Conservation (phyloP, 177 flowering plant genomes). For the Vitis hybrid region DNA sequence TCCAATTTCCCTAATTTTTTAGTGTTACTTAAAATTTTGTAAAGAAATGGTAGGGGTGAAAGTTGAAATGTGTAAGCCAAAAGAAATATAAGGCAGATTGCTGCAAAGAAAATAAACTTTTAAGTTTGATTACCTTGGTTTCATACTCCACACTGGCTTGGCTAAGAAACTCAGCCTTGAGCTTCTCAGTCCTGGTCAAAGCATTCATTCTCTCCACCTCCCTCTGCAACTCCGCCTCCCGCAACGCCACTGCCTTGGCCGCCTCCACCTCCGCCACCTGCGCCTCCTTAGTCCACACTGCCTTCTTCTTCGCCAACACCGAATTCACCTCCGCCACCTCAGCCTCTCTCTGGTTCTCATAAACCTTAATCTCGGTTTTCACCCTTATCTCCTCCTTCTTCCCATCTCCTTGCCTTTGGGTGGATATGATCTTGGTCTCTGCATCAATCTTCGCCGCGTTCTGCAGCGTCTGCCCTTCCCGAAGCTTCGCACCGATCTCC, state of each 20-base stretch:
- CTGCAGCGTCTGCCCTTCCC: constrained; percentile 29
- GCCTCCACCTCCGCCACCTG: constrained; percentile 37
- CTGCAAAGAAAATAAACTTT: neutral
- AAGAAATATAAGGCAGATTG: too few relatives aligned
- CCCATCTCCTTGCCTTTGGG: constrained; percentile 32
- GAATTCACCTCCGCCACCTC: constrained; percentile 31
- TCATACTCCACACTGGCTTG: constrained; percentile 38
- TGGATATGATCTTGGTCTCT: constrained; percentile 28
- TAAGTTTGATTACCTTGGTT: constrained; percentile 20
- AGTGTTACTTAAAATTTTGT: neutral
- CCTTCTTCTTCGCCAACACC: constrained; percentile 31
- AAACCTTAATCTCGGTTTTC: constrained; percentile 24
- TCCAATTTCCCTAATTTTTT: too few relatives aligned
- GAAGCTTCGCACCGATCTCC: constrained; percentile 25
- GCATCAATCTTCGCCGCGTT: constrained; percentile 38
- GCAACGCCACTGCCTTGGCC: constrained; percentile 25
- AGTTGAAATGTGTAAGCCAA: too few relatives aligned
- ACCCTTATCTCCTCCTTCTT: constrained; percentile 31
- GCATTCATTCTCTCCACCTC: constrained; percentile 37
- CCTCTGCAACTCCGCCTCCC: constrained; percentile 34
- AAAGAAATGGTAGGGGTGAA: neutral
- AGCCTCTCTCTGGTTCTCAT: constrained; percentile 31
- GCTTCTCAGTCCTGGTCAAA: constrained; percentile 28
- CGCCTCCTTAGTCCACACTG: constrained; percentile 26
- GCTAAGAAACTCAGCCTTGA: constrained; percentile 32